These are phyloP conservation scores for Sophora flavescens DNA, from an alignment of 306 rosid species.

Conservation along the genomic window DNA sequence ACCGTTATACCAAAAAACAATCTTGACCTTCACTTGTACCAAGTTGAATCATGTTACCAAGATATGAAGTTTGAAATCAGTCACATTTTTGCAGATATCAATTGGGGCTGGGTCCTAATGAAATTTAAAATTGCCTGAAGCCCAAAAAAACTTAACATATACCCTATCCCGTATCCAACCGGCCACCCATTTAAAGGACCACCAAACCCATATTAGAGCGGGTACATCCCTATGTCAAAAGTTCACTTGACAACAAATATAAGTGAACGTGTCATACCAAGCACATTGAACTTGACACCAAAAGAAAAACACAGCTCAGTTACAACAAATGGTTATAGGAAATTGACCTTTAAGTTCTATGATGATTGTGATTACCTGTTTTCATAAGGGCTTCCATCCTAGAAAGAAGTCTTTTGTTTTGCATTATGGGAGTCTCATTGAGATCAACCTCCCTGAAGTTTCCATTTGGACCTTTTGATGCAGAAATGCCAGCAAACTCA, in stretches of 20 bases:
- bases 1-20: no score
- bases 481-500: constrained; percentile 56
- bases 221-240: no score
- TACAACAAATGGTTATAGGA: neutral
- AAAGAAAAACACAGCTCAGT: neutral
- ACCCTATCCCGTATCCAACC: no score
- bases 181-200: no score
- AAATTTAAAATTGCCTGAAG: no score
- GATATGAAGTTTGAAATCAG: no score
- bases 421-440: constrained; percentile 78
- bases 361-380: constrained; percentile 68
- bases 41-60: neutral
- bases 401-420: constrained; percentile 70
- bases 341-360: neutral
- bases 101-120: no score
- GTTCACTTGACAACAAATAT: neutral
- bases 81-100: no score
- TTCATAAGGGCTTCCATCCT: constrained; percentile 73
- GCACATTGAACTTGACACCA: neutral
- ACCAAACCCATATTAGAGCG: no score
- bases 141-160: no score
- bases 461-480: constrained; percentile 68
- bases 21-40: neutral
- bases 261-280: neutral
- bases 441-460: constrained; percentile 82